These are phyloP conservation scores for Saccharomycopsis sp. DNA, from an alignment of 805 yeast genomes.

Conservation along the genomic window DNA sequence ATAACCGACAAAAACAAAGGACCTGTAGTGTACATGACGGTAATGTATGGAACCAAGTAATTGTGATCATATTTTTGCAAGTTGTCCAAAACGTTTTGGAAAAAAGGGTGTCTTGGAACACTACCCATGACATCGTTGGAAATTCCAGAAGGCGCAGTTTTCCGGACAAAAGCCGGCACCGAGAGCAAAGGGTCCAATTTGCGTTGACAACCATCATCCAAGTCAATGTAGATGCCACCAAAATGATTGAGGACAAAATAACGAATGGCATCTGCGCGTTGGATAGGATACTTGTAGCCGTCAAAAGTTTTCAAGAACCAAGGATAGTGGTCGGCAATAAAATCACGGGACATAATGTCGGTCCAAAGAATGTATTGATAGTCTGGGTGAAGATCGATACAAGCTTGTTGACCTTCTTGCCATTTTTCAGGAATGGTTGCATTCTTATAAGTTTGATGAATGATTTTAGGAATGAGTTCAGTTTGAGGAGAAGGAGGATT, in stretches of 20 bases:
- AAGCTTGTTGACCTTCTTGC: conserved; percentile 67
- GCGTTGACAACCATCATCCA: conserved; percentile 82
- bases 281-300: conserved; percentile 67
- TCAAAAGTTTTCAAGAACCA: conserved; percentile 84
- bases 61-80: conserved; percentile 54
- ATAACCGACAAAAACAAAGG: conserved; percentile 79
- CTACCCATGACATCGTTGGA: conserved; percentile 92
- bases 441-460: conserved; percentile 88
- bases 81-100: conserved; percentile 56
- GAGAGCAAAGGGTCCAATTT: conserved; percentile 71
- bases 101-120: conserved; percentile 80
- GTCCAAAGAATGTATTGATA: conserved; percentile 88
- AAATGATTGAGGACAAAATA: conserved; percentile 75
- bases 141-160: conserved; percentile 83
- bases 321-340: conserved; percentile 68
- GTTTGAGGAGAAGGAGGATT: conserved; percentile 45
- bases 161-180: conserved; percentile 79
- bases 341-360: conserved; percentile 70
- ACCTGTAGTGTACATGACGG: conserved; percentile 91
- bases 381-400: conserved; percentile 76
- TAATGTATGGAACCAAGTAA: conserved; percentile 80
- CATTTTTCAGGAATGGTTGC: conserved; percentile 71
- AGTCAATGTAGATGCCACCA: conserved; percentile 86
- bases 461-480: conserved; percentile 73
- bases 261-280: conserved; percentile 85